A percentile compares a stretch with the other conserved stretches of the same genome.
phyloP scores from a whole-genome alignment of 1,284 basidiomycete genomes.

The Xerocomus amazonicus region DNA sequence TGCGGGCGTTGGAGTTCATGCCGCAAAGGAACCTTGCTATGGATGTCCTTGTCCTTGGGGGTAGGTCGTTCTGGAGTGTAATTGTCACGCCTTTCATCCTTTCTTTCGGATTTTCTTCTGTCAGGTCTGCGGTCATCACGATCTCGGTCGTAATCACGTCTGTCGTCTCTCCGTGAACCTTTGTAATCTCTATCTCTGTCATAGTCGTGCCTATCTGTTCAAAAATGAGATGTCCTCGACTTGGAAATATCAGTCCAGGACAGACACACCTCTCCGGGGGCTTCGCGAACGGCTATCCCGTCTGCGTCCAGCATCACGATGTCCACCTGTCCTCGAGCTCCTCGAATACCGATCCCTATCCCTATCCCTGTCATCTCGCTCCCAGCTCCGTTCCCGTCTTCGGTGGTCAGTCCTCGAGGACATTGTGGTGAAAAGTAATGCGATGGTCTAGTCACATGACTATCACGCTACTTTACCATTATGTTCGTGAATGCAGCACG shows the following conservation, averaged over 20 bases:
- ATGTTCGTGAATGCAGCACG: slow-evolving; percentile 21
- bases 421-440: slow-evolving; percentile 33
- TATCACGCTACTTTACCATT: background rate
- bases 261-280: slow-evolving; percentile 45
- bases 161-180: slow-evolving; percentile 38
- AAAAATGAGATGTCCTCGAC: background rate
- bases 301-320: slow-evolving; percentile 47
- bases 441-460: slow-evolving; percentile 30
- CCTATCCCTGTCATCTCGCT: slow-evolving; percentile 49
- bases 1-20: slow-evolving; percentile 21
- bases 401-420: slow-evolving; percentile 53
- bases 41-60: slow-evolving; percentile 25
- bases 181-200: slow-evolving; percentile 37
- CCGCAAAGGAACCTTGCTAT: slow-evolving; percentile 20
- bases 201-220: slow-evolving; percentile 33
- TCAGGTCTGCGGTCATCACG: slow-evolving; percentile 37
- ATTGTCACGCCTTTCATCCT: slow-evolving; percentile 23
- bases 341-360: slow-evolving; percentile 34
- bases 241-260: background rate
- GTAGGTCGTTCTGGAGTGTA: slow-evolving; percentile 22
- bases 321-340: slow-evolving; percentile 33
- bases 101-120: slow-evolving; percentile 25
- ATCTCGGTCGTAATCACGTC: slow-evolving; percentile 38
- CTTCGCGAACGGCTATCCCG: slow-evolving; percentile 67
- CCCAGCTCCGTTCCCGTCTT: slow-evolving; percentile 66